Evolutionary conservation across 73 alveolate species (phyloP), one percentile per base, ranked within the genome.

Genomic region (Stentor coeruleus): DNA sequence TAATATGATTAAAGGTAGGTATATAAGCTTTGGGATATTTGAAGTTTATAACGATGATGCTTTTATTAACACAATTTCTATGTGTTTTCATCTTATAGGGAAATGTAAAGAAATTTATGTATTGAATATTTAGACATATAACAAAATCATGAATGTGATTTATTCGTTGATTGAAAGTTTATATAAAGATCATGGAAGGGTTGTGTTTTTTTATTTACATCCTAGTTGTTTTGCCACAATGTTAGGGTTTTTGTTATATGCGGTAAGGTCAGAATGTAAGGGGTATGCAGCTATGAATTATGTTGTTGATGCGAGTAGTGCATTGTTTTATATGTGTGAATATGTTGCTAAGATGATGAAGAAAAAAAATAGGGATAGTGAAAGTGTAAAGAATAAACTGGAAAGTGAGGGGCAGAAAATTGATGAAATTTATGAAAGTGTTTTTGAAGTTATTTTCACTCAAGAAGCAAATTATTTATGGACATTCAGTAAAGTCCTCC

Each of bases 1-100:
- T 0, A 75, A 75, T 30, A 14, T 40, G 6, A n/a, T 75, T 6
- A 75, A 66, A 26, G 83, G 83, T 37, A n/a, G 28, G 15, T 75
- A 75, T 75, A 39, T 75, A 20, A 36, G 38, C 58, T 75, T 75
- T 38, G 83, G 83, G 39, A 66, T 75, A 20, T 75, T 75, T 38
- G 72, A 75, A 3, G 37, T 75, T 20, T 75, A 75, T 38, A 39
- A 39, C 26, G 83, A 75, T 33, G 15, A 37, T 0, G 33, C 80
- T 39, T 75, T 36, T 2, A 20, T 75, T 31, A 35, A 75, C 35
- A 39, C 74, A n/a, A 1, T 40, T 1, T n/a, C 20, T 2, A 20
- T 37, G 0, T 20, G 81, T 38, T 75, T 75, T 38, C 28, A 15
- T 15, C 49, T 33, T 37, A 20, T 66, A 0, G 36, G 14, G 11